These are phyloP conservation scores for Phytophthora foliorum DNA, from an alignment of 352 stramenopile species.

Conservation along the genomic window DNA sequence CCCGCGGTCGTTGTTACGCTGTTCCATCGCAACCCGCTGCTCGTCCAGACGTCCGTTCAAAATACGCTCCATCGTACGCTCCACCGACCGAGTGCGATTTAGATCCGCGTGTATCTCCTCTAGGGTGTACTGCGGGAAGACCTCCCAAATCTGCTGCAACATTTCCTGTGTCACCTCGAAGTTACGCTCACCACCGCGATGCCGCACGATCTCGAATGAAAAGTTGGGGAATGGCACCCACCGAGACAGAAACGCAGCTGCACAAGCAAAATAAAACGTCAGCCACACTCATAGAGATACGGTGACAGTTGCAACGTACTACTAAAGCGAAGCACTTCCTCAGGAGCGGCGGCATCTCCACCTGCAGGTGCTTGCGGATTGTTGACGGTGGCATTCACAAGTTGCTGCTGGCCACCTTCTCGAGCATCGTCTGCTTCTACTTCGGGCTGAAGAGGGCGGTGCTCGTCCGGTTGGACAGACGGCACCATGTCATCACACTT, in stretches of 20 bases:
- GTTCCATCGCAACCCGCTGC: constrained; percentile 40
- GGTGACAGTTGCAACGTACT: constrained; percentile 55
- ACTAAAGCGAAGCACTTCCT: constrained; percentile 80
- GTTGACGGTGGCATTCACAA: constrained; percentile 10
- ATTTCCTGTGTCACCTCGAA: constrained; percentile 77
- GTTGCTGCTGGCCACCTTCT: constrained; percentile 7
- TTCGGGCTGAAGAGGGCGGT: constrained; percentile 20
- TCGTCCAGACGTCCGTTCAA: constrained; percentile 61
- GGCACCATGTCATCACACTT: constrained; percentile 34
- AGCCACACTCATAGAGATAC: constrained; percentile 13
- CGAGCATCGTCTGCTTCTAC: constrained; percentile 19
- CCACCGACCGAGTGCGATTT: constrained; percentile 59
- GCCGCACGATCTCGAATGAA: constrained; percentile 81
- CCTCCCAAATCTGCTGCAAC: constrained; percentile 77
- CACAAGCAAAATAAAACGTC: constrained; percentile 22
- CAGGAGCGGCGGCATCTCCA: constrained; percentile 30
- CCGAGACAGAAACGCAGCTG: constrained; percentile 75
- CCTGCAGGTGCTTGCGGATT: constrained; percentile 14
- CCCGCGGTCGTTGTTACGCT: constrained; percentile 23
- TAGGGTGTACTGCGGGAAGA: constrained; percentile 76
- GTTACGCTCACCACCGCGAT: constrained; percentile 37
- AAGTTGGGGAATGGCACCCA: constrained; percentile 80
- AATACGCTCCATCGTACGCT: constrained; percentile 82
- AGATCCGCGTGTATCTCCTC: constrained; percentile 71
- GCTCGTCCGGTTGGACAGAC: constrained; percentile 9